Evolutionary conservation across 2,329 filamentous ascomycete genomes (phyloP).

Genomic region (Aureobasidium subglaciale): DNA sequence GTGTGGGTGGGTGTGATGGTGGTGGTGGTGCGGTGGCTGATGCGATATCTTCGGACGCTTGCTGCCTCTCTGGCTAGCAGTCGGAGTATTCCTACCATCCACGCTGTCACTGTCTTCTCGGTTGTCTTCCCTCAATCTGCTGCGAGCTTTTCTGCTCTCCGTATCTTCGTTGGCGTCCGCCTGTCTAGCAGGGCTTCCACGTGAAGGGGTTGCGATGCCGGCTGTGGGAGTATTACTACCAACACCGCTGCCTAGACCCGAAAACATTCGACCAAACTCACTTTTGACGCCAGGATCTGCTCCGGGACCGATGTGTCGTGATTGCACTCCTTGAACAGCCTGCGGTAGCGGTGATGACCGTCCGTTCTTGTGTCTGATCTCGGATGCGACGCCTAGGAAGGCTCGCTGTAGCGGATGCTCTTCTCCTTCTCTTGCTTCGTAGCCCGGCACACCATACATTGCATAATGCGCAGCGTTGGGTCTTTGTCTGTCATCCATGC

Average conservation of each 20-base stretch:
- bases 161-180: conserved; percentile 24
- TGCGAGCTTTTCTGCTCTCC: conserved; percentile 7
- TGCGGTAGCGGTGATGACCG: conserved; percentile 84
- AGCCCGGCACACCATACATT: not conserved
- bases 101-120: conserved; percentile 30
- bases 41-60: conserved; percentile 53
- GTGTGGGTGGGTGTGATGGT: conserved; percentile 25
- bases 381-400: conserved; percentile 63
- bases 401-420: conserved; percentile 42
- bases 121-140: conserved; percentile 7
- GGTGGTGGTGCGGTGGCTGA: conserved; percentile 50
- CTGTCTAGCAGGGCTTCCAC: conserved; percentile 26
- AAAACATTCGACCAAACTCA: conserved; percentile 91
- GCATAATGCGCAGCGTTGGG: not conserved
- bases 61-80: conserved; percentile 50
- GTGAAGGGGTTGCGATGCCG: conserved; percentile 46
- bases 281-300: conserved; percentile 88
- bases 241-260: conserved; percentile 73
- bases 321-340: conserved; percentile 85
- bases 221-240: conserved; percentile 45
- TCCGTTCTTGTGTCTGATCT: conserved; percentile 73
- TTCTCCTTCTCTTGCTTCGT: conserved; percentile 14
- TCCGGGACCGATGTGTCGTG: conserved; percentile 67
- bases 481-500: not conserved
- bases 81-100: conserved; percentile 29